These are phyloP conservation scores for Trypanosoma platydactyli DNA, from an alignment of 208 protist species.

Conservation along the genomic window DNA sequence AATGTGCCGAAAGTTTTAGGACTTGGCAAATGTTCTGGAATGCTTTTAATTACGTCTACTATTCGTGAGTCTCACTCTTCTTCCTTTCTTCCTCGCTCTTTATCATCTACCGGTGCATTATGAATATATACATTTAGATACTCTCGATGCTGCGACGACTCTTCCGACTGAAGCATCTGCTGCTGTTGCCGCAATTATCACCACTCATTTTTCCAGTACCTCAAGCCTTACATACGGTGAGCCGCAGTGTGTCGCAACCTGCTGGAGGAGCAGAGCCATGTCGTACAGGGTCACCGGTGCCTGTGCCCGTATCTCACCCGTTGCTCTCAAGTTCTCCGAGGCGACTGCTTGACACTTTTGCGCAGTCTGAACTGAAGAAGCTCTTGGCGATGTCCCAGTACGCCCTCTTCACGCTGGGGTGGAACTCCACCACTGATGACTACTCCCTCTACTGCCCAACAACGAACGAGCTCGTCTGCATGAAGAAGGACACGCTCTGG, in stretches of 20 bases:
- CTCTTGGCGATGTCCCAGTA: conserved; percentile 82
- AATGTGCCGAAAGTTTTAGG: too few relatives aligned
- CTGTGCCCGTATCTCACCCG: conserved; percentile 56
- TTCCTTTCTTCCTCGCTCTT: background rate
- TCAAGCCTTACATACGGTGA: too few relatives aligned
- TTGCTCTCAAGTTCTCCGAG: conserved; percentile 54
- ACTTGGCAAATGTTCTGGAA: too few relatives aligned
- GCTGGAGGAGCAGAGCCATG: conserved; percentile 68
- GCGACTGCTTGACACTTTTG: conserved; percentile 32
- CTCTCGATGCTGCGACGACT: conserved; percentile 22
- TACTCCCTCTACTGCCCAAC: conserved; percentile 82
- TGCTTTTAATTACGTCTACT: too few relatives aligned
- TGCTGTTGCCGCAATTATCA: conserved; percentile 25
- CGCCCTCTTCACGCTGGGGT: conserved; percentile 75
- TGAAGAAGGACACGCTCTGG: conserved; percentile 59
- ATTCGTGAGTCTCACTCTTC: background rate
- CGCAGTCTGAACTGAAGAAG: conserved; percentile 48
- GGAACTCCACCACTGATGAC: conserved; percentile 29
- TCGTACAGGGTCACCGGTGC: conserved; percentile 87
- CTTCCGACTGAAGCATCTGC: conserved; percentile 23
- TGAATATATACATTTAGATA: too few relatives aligned
- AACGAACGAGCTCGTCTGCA: conserved; percentile 68
- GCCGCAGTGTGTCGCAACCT: conserved; percentile 16
- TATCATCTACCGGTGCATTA: background rate
- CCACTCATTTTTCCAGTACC: background rate